Evolutionary conservation across 371 early-diverging fungal species (phyloP).

Genomic region (Mucor ambiguus): DNA sequence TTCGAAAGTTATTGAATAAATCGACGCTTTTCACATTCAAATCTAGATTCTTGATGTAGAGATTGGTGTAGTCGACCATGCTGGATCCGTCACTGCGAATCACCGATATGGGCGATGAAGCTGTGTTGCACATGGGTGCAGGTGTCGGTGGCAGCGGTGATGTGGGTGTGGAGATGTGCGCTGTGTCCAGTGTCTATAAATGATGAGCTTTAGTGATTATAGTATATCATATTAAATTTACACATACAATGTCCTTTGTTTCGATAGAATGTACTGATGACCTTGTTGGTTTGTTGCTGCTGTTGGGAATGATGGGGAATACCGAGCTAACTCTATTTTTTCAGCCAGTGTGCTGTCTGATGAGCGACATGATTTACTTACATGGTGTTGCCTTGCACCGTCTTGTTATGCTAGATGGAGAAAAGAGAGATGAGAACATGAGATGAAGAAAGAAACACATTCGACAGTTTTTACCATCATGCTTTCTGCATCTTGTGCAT

Average conservation of each 20-base stretch:
- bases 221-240: not conserved
- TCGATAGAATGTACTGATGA: not conserved
- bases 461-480: constrained; percentile 37
- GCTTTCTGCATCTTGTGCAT: constrained; percentile 39
- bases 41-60: constrained; percentile 61
- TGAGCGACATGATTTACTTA: constrained; percentile 6
- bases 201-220: not conserved
- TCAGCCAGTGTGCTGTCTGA: not conserved
- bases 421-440: not conserved
- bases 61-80: constrained; percentile 42
- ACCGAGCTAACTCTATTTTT: not conserved
- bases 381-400: constrained; percentile 26
- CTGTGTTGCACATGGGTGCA: not conserved
- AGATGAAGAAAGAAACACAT: not conserved
- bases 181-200: not conserved
- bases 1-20: constrained; percentile 48
- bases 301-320: constrained; percentile 1
- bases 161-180: not conserved
- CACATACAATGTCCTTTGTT: not conserved
- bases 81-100: constrained; percentile 11
- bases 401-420: constrained; percentile 16
- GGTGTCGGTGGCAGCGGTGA: not conserved
- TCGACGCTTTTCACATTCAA: constrained; percentile 48
- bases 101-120: not conserved
- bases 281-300: not conserved